Conservation (phyloP, 2,329 filamentous ascomycete genomes). For the Hypoxylon rubiginosum region DNA sequence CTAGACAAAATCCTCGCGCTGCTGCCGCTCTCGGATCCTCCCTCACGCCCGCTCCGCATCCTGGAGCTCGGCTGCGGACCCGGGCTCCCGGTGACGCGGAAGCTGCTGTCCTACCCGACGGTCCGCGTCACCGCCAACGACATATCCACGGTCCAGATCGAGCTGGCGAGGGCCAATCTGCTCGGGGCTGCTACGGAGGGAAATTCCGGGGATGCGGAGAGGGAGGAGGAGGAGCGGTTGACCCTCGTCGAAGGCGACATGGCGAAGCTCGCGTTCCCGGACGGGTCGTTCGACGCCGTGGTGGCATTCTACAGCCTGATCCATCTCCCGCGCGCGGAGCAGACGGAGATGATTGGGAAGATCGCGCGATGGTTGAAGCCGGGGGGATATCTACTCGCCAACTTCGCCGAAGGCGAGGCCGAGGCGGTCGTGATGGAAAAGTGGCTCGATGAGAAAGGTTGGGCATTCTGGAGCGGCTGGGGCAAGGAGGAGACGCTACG, state of each 20-base stretch:
- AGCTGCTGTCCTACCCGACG: conserved; percentile 49
- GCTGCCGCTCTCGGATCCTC: conserved; percentile 30
- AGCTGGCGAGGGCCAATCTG: conserved; percentile 49
- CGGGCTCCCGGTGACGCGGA: conserved; percentile 55
- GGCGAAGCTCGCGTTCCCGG: conserved; percentile 52
- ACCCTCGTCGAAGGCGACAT: conserved; percentile 57
- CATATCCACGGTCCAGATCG: conserved; percentile 57
- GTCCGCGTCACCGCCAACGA: conserved; percentile 57
- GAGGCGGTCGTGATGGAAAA: conserved; percentile 51
- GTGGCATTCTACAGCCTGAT: conserved; percentile 68
- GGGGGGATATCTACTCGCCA: conserved; percentile 64
- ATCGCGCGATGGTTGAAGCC: conserved; percentile 64
- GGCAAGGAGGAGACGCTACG: conserved; percentile 53
- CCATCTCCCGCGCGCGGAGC: conserved; percentile 66
- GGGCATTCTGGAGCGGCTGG: conserved; percentile 61
- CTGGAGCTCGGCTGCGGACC: conserved; percentile 61
- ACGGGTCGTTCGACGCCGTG: conserved; percentile 61
- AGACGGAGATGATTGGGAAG: conserved; percentile 60
- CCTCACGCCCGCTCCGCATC: conserved; percentile 35
- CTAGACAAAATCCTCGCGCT: conserved; percentile 51
- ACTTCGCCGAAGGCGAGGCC: conserved; percentile 55
- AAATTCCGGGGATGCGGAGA: conserved; percentile 13
- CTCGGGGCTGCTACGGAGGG: too few relatives aligned
- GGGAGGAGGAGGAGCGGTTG: conserved; percentile 41
- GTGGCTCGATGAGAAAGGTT: conserved; percentile 57